Base-by-base conservation (phyloP, 805 yeast species). In the Saccharomycopsis microspora region DNA sequence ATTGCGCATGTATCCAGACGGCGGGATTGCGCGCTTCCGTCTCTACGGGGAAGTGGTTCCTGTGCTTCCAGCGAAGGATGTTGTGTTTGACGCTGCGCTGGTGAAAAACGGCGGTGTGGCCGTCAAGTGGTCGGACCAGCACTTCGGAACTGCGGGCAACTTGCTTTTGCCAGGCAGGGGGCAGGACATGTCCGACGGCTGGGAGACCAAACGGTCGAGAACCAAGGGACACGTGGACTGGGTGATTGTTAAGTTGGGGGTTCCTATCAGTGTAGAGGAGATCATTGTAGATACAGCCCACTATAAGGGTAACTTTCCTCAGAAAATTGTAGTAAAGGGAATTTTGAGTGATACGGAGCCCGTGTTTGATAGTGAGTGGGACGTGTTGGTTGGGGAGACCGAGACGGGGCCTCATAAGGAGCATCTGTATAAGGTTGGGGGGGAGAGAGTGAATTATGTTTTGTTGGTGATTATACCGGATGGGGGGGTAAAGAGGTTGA, bases 171-270 rank as follows among this genome's bases (percentile, higher is more conserved):
- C 97, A 2, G 97, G 97, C 10, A 78, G 97, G 52, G 98, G 98
- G 45, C 76, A 74, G 57, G 96, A 90, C 64, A 90, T 90, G 97
- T 78, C 93, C 44, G 97, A 93, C 60, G 98, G 98, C 9, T 90
- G 98, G 98, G 98, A 90, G 63, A 90, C 98, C 29, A 78, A 76
- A 57, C 78, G 98, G 62, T 87, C 96, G 1, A 75, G 97, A 62
- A 70, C 68, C 8, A 76, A 80, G 3, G 88, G 85, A 41, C 97
- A 90, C 62, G 79, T 76, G 37, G 98, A 90, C 69, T 90, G 96
- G 96, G 96, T 79, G 2, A 75, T 86, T 45, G 75, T 90, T 50
- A 77, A 82, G 56, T 73, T 90, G 46, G 97, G 96, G 19, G 77
- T 81, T 34, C 59, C 62, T 41, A 70, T 86, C 3, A 70, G 87